Conservation (phyloP, 306 rosid species). For the Sechiopsis laciniata region DNA sequence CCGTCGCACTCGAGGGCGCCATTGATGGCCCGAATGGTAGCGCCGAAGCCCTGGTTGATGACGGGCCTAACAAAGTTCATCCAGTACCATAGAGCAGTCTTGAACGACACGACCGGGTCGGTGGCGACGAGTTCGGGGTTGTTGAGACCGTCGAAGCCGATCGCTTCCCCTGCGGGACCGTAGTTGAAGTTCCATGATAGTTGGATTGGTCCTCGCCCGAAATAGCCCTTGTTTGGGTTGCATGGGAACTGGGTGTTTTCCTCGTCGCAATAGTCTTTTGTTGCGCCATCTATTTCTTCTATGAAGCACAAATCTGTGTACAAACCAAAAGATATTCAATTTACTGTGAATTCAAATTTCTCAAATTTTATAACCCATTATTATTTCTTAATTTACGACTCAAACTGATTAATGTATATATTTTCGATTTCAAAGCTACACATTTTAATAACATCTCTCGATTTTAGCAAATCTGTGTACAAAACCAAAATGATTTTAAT, state of each 20-base stretch:
- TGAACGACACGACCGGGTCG: conserved; percentile 51
- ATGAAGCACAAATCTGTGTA: conserved; percentile 69
- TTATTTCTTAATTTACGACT: too few species aligned
- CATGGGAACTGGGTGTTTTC: conserved; percentile 55
- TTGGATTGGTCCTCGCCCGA: conserved; percentile 82
- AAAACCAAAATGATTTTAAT: too few species aligned
- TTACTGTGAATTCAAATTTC: too few species aligned
- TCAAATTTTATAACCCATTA: too few species aligned
- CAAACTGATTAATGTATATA: too few species aligned
- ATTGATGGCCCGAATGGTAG: conserved; percentile 81
- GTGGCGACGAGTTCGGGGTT: conserved; percentile 64
- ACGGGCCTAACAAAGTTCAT: conserved; percentile 57
- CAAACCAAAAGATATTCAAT: too few species aligned
- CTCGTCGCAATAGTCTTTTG: conserved; percentile 75
- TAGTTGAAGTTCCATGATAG: conserved; percentile 89
- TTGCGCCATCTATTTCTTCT: conserved; percentile 74
- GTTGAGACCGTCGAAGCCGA: conserved; percentile 57
- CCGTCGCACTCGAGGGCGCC: conserved; percentile 77
- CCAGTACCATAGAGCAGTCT: conserved; percentile 89
- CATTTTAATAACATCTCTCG: too few species aligned
- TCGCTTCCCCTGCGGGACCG: conserved; percentile 62
- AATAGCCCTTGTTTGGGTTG: conserved; percentile 57
- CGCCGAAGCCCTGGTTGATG: conserved; percentile 57
- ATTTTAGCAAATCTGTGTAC: too few species aligned
- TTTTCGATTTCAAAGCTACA: too few species aligned